Base-by-base conservation (phyloP, 2,329 filamentous ascomycete species). In the Phyllosticta ampelicida region DNA sequence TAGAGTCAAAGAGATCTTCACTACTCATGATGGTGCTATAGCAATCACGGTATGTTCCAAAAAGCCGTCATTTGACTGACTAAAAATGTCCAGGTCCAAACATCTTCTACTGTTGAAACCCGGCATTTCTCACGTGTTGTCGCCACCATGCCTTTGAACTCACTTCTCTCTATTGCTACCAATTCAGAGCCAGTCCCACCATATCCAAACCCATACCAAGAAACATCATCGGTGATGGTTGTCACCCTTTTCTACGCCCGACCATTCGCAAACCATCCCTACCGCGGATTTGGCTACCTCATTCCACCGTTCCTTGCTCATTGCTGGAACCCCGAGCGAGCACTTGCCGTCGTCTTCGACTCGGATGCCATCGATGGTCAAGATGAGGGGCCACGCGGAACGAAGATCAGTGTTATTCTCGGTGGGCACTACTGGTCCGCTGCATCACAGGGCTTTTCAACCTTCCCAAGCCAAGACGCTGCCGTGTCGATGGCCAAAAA, bases 331-430 rank as follows among this genome's bases (percentile, higher is more conserved):
- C 86, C 89, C 0, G 89, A 95, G 70, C 81, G 84, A 61, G 88
- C 86, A 0, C 83, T 99, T 6, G 94, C 94, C 61, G 91, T 97
- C 54, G 87, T 97, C 60, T 97, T 97, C 71, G 90, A 96, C 71
- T 89, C 85, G 1, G 84, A 89, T 62, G 80, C 81, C 19, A 74
- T 77, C 13, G 66, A 72, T 51, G 80, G 79, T n/a, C 78, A 81
- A 64, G 81, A 86, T 66, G 77, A 73, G 2, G 36, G 36, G 0
- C 77, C 71, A 0, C 68, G 70, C 0, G 90, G 89, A 20, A 95
- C 90, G 16, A 96, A 95, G 70, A 74, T 97, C 56, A 96, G 91
- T 13, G 88, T 97, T 64, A 95, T 99, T 84, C 77, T 99, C 59
- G 94, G 94, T 60, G 94, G 94, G 1, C 90, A 96, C 74, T 90